Percentiles rank a stretch among this genome's conserved stretches.
Evolutionary conservation across 805 yeast species (phyloP).

Genomic region (Saccharomycopsis fibuligera): DNA sequence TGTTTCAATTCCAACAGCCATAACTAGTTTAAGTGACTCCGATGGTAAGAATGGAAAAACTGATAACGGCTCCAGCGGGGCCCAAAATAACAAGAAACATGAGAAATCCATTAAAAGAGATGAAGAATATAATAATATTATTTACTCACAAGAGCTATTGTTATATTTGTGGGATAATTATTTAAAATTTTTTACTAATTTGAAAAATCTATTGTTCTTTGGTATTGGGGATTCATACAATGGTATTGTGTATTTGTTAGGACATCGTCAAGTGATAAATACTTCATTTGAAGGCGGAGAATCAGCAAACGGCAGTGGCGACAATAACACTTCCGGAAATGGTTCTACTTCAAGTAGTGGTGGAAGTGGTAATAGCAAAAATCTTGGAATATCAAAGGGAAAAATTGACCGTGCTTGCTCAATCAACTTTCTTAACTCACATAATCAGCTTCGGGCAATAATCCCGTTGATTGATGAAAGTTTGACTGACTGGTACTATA

Average conservation of each 20-base stretch:
- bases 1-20: slow-evolving; percentile 64
- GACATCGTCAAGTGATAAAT: slow-evolving; percentile 48
- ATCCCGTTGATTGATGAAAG: slow-evolving; percentile 87
- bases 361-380: neutral
- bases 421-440: slow-evolving; percentile 18
- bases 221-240: slow-evolving; percentile 90
- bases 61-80: slow-evolving; percentile 1
- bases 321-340: neutral
- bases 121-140: slow-evolving; percentile 19
- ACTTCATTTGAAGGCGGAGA: slow-evolving; percentile 10
- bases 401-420: slow-evolving; percentile 17
- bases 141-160: slow-evolving; percentile 62
- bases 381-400: slow-evolving; percentile 14
- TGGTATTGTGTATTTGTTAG: slow-evolving; percentile 79
- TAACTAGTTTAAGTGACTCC: slow-evolving; percentile 33
- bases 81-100: neutral
- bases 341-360: neutral
- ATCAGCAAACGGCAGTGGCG: neutral
- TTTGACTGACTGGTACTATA: slow-evolving; percentile 86
- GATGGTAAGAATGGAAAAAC: slow-evolving; percentile 22
- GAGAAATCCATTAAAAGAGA: neutral
- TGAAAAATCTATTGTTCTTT: slow-evolving; percentile 65
- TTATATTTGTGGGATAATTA: slow-evolving; percentile 89
- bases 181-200: slow-evolving; percentile 59
- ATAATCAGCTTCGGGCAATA: slow-evolving; percentile 49